Percentiles rank a stretch among this genome's conserved stretches.
phyloP scores from a whole-genome alignment of 371 early-diverging fungal species.

The Mucor saturninus region DNA sequence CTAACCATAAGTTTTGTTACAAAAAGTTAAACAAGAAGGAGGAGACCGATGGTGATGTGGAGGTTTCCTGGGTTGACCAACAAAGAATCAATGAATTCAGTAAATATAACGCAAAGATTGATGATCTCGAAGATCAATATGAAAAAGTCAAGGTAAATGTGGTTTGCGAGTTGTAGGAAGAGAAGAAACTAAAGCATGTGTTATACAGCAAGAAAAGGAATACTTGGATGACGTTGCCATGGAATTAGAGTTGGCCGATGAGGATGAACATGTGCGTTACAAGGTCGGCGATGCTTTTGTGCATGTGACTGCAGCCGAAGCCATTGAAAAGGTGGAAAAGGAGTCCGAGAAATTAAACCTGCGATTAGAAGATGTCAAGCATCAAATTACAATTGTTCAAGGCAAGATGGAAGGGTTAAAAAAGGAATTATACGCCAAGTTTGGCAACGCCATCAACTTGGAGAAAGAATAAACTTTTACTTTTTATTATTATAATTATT shows the following conservation, averaged over 20 bases:
- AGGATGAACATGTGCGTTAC: slow-evolving; percentile 86
- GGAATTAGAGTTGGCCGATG: slow-evolving; percentile 93
- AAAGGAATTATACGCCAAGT: slow-evolving; percentile 85
- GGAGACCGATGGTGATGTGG: slow-evolving; percentile 81
- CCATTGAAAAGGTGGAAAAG: slow-evolving; percentile 70
- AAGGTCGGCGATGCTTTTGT: slow-evolving; percentile 91
- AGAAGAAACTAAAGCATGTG: neutral
- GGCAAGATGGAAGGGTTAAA: slow-evolving; percentile 87
- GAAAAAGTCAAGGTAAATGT: slow-evolving; percentile 76
- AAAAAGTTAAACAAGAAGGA: slow-evolving; percentile 64
- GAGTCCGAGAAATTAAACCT: slow-evolving; percentile 64
- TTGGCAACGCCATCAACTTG: slow-evolving; percentile 93
- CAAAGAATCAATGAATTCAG: slow-evolving; percentile 92
- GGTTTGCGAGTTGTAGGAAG: neutral
- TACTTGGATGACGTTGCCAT: slow-evolving; percentile 88
- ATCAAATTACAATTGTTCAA: slow-evolving; percentile 71
- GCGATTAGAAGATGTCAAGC: slow-evolving; percentile 65
- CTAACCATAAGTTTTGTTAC: neutral
- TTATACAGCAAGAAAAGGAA: slow-evolving; percentile 78
- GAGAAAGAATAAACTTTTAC: slow-evolving; percentile 70
- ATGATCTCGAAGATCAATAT: slow-evolving; percentile 80
- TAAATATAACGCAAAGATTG: slow-evolving; percentile 79
- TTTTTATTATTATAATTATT: slow-evolving; percentile 13
- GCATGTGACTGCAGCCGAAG: slow-evolving; percentile 73
- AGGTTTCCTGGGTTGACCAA: slow-evolving; percentile 96